Conservation (phyloP, 257 asterid species). For the Fraxinus anomala region DNA sequence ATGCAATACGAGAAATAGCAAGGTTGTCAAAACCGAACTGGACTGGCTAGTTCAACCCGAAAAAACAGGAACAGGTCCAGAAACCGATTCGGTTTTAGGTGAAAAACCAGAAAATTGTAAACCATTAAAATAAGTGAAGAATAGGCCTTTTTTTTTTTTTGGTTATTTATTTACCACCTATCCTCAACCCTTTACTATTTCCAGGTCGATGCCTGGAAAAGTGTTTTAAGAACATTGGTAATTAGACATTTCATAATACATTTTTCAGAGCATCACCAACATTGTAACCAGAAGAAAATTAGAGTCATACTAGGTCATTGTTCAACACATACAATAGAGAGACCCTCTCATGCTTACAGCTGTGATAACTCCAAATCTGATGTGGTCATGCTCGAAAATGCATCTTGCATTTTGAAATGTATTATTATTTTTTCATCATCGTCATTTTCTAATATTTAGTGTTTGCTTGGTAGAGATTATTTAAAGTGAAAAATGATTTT, state of each 20-base stretch:
- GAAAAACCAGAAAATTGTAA: not conserved
- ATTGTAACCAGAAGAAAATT: not conserved
- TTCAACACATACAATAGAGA: not conserved
- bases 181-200: not conserved
- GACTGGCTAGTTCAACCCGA: not conserved
- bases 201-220: not conserved
- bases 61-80: not conserved
- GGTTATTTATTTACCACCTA: not conserved
- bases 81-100: not conserved
- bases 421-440: not conserved
- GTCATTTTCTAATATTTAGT: not conserved
- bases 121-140: not conserved
- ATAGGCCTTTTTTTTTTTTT: not conserved
- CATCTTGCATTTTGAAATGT: not conserved
- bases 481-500: too few species aligned
- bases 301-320: slow-evolving; percentile 2
- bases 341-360: not conserved
- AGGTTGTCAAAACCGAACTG: not conserved
- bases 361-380: not conserved
- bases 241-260: not conserved
- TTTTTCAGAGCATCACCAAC: not conserved
- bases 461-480: too few species aligned
- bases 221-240: not conserved
- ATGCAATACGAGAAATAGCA: not conserved
- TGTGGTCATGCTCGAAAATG: not conserved